Conservation (phyloP, 345 rosid species). For the Populus ilicifolia region DNA sequence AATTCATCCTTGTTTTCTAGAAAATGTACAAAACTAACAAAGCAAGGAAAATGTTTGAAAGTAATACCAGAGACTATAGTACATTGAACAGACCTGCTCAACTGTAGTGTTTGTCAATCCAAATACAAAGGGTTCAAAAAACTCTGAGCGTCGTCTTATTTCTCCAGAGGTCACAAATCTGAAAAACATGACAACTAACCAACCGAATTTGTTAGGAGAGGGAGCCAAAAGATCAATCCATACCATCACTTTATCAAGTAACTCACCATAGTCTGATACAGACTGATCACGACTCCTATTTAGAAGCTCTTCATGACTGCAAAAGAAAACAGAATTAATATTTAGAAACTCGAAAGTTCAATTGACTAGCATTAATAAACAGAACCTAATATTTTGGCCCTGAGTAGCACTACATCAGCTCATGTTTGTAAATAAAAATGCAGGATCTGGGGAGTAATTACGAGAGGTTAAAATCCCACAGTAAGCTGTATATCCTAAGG, state of each 20-base stretch:
- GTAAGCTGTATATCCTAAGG: background rate
- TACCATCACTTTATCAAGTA: conserved; percentile 12
- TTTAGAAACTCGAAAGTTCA: conserved; percentile 1
- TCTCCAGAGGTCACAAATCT: conserved; percentile 98
- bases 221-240: conserved; percentile 3
- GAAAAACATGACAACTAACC: conserved; percentile 97
- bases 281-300: conserved; percentile 85
- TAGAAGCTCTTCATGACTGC: conserved; percentile 77
- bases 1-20: background rate
- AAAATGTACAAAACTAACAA: background rate
- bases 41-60: conserved; percentile 4
- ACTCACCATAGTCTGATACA: conserved; percentile 86
- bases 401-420: background rate
- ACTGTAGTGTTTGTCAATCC: conserved; percentile 83
- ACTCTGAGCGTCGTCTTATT: conserved; percentile 76
- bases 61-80: background rate
- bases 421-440: conserved; percentile 1
- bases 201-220: conserved; percentile 44
- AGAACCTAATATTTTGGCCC: background rate
- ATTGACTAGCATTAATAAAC: conserved; percentile 3
- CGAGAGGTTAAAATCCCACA: background rate
- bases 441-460: background rate
- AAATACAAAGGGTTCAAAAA: conserved; percentile 83
- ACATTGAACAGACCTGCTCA: conserved; percentile 72
- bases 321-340: conserved; percentile 4